A percentile compares a stretch with the other conserved stretches of the same genome.
Evolutionary conservation across 1,284 basidiomycete genomes (phyloP).

Genomic region (Takashimella koratensis): DNA sequence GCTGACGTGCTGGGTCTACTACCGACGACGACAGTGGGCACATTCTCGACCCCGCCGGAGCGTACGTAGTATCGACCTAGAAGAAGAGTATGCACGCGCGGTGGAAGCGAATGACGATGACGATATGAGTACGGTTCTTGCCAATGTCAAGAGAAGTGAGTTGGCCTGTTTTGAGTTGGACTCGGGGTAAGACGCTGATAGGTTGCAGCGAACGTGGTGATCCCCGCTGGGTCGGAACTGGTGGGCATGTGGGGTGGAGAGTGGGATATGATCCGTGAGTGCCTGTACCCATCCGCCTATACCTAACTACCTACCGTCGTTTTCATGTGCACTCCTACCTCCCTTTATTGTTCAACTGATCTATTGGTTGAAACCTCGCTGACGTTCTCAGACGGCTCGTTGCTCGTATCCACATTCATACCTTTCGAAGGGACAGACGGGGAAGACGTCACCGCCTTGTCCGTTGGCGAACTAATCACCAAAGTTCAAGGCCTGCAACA

Average conservation of each 20-base stretch:
- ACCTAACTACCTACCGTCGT: too few species aligned
- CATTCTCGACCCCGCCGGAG: slow-evolving; percentile 39
- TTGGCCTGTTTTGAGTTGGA: too few species aligned
- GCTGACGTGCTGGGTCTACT: too few species aligned
- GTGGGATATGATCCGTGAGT: slow-evolving; percentile 46
- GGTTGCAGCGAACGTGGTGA: slow-evolving; percentile 40
- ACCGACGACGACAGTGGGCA: too few species aligned
- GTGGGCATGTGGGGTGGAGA: slow-evolving; percentile 49
- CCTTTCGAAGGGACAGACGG: slow-evolving; percentile 50
- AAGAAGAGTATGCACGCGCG: slow-evolving; percentile 39
- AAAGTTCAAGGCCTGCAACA: slow-evolving; percentile 38
- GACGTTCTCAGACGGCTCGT: slow-evolving; percentile 33
- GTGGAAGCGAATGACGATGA: slow-evolving; percentile 29
- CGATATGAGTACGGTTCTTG: slow-evolving; percentile 42
- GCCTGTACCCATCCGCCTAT: too few species aligned
- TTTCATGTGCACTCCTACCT: too few species aligned
- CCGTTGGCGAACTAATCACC: slow-evolving; percentile 47
- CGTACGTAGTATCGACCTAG: slow-evolving; percentile 41
- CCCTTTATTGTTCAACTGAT: neutral
- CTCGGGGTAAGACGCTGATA: neutral
- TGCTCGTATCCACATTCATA: slow-evolving; percentile 47
- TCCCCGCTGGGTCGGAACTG: slow-evolving; percentile 46
- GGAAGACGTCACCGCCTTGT: slow-evolving; percentile 44
- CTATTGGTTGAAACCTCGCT: neutral
- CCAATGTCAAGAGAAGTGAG: slow-evolving; percentile 44